Evolutionary conservation across 768 basidiomycete species (phyloP).

Genomic region (Pleurotus salmoneostramineus): DNA sequence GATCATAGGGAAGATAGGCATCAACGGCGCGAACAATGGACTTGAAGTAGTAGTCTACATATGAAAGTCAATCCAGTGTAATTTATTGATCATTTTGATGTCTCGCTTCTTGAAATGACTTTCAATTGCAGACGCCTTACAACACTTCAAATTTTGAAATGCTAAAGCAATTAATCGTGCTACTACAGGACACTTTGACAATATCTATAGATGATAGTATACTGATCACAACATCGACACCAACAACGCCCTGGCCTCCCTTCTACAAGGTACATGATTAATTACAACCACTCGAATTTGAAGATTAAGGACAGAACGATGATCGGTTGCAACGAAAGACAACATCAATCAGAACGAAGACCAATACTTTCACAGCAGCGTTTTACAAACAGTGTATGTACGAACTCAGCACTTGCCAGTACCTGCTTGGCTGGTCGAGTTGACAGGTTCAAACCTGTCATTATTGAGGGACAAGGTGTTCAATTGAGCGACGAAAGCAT

Average conservation of each 20-base stretch:
- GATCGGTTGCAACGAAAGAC: background rate
- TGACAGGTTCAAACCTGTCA: constrained; percentile 12
- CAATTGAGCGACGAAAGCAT: constrained; percentile 32
- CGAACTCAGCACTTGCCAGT: background rate
- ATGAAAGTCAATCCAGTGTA: background rate
- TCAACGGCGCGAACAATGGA: constrained; percentile 2
- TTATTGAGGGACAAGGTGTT: constrained; percentile 33
- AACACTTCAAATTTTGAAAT: background rate
- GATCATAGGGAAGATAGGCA: constrained; percentile 20
- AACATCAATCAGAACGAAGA: background rate
- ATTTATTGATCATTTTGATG: background rate
- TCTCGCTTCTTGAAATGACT: background rate
- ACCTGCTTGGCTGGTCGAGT: background rate
- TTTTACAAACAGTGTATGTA: background rate
- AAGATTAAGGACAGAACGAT: background rate
- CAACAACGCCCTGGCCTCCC: background rate
- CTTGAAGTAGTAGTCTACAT: background rate
- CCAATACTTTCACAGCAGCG: background rate
- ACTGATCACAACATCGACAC: constrained; percentile 4
- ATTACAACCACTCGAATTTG: background rate
- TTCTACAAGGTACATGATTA: background rate
- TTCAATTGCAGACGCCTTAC: background rate
- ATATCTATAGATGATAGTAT: constrained; percentile 4
- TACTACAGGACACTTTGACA: background rate
- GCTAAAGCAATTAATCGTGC: background rate